Conservation (phyloP, 257 asterid species). For the Capsicum pubescens region DNA sequence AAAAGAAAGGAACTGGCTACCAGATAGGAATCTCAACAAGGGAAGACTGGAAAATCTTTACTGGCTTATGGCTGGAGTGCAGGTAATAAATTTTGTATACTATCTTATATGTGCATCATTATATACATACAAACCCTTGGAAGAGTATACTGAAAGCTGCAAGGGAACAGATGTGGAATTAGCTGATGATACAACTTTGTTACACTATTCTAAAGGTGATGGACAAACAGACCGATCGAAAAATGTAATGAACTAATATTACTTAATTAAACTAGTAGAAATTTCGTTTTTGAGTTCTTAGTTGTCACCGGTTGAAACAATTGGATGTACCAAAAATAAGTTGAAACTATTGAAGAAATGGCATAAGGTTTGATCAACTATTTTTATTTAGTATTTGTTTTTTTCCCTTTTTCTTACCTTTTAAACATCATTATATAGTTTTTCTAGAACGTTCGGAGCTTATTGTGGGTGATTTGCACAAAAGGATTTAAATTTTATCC, state of each 20-base stretch:
- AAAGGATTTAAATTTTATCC: too few species aligned
- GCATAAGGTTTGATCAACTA: background rate
- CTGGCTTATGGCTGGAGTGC: constrained; percentile 69
- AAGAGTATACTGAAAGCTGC: constrained; percentile 39
- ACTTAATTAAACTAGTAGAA: background rate
- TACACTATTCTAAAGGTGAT: background rate
- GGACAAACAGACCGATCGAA: constrained; percentile 7
- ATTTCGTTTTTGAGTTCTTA: background rate
- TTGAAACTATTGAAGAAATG: background rate
- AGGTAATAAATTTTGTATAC: constrained; percentile 59
- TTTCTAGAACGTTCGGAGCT: background rate
- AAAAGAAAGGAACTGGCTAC: constrained; percentile 61
- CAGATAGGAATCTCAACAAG: constrained; percentile 67
- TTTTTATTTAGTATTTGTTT: background rate
- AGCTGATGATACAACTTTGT: constrained; percentile 6
- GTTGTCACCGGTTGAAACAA: background rate
- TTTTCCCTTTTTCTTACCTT: background rate
- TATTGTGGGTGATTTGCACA: background rate
- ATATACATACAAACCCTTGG: constrained; percentile 62
- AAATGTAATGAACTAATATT: constrained; percentile 2
- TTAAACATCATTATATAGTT: background rate
- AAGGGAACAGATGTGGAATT: constrained; percentile 45
- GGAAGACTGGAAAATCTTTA: constrained; percentile 71
- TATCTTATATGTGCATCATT: constrained; percentile 63
- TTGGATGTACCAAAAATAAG: background rate